Conservation (phyloP, 306 rosid genomes). For the Astragalus membranaceus region DNA sequence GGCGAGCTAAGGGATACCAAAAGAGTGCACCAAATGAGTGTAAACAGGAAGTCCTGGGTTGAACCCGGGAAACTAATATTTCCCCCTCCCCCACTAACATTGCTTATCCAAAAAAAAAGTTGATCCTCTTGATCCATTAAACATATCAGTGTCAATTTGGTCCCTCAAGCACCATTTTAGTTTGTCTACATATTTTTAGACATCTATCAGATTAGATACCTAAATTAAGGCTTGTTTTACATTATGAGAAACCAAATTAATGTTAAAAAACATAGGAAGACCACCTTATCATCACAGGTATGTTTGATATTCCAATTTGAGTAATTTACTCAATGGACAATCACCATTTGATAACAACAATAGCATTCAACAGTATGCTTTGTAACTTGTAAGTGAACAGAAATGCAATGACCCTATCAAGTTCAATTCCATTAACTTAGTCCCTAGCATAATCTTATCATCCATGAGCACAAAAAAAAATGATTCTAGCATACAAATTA, state of each 20-base stretch:
- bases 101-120: too few species aligned
- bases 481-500: not conserved
- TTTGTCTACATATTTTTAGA: not conserved
- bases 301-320: not conserved
- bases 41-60: too few species aligned
- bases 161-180: not conserved
- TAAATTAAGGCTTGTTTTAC: not conserved
- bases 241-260: not conserved
- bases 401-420: not conserved
- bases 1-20: too few species aligned
- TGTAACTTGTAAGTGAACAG: constrained; percentile 1
- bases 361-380: not conserved
- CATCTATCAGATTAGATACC: not conserved
- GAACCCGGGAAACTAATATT: too few species aligned
- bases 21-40: too few species aligned
- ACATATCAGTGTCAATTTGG: not conserved
- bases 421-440: constrained; percentile 6
- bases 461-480: too few species aligned
- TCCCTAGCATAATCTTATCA: too few species aligned
- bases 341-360: not conserved
- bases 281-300: not conserved
- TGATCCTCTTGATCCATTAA: not conserved
- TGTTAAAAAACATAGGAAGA: not conserved
- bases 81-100: too few species aligned
- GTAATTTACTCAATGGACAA: not conserved